Percentiles rank a stretch among this genome's conserved stretches.
phyloP scores from a whole-genome alignment of 768 basidiomycete species.

The Boletus sp. region DNA sequence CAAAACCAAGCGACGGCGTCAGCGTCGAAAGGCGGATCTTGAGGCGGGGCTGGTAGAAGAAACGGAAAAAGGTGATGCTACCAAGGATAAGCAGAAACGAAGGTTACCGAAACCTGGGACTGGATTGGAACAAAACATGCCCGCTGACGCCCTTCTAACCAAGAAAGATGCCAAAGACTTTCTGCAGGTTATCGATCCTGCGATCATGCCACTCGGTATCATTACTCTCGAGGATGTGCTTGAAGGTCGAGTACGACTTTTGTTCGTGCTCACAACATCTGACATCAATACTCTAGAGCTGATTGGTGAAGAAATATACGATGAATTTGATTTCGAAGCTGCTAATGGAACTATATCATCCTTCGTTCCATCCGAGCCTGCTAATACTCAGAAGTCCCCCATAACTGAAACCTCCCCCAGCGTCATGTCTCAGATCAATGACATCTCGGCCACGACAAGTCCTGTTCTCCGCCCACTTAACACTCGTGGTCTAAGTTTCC shows the following conservation, averaged over 20 bases:
- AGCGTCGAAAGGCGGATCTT: conserved; percentile 19
- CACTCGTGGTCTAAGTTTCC: conserved; percentile 47
- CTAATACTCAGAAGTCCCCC: conserved; percentile 33
- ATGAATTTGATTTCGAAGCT: conserved; percentile 84
- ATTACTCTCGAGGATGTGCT: conserved; percentile 93
- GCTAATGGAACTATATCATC: conserved; percentile 53
- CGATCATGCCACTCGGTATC: conserved; percentile 83
- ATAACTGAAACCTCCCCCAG: conserved; percentile 15
- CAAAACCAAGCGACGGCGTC: conserved; percentile 11
- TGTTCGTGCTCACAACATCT: background rate
- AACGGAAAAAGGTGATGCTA: conserved; percentile 11
- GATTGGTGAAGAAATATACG: conserved; percentile 91
- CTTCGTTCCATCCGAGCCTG: conserved; percentile 36
- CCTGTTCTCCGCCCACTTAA: conserved; percentile 41
- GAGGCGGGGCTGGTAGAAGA: conserved; percentile 23
- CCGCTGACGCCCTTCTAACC: conserved; percentile 81
- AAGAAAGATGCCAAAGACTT: conserved; percentile 81
- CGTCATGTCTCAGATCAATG: conserved; percentile 3
- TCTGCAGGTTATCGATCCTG: conserved; percentile 77
- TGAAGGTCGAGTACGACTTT: conserved; percentile 53
- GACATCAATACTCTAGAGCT: conserved; percentile 52
- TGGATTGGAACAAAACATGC: conserved; percentile 77
- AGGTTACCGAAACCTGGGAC: conserved; percentile 36
- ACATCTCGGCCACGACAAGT: conserved; percentile 15
- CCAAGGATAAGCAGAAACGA: conserved; percentile 26